phyloP scores from a whole-genome alignment of 148 eudicot species.

The Cornus suecica region DNA sequence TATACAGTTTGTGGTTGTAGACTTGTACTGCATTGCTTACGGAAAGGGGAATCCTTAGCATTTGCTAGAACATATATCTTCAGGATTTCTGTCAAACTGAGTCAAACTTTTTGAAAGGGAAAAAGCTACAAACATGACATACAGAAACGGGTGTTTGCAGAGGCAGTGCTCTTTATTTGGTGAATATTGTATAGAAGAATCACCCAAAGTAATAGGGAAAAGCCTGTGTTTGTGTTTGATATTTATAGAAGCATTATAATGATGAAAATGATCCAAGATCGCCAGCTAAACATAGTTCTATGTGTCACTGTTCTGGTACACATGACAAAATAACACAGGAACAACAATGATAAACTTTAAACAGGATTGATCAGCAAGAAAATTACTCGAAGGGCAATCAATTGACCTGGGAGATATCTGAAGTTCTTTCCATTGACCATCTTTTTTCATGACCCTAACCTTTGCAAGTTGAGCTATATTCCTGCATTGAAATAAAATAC shows the following conservation, averaged over 20 bases:
- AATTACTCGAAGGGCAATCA: background rate
- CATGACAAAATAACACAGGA: background rate
- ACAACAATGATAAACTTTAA: background rate
- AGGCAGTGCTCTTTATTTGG: too few species aligned
- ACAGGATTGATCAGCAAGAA: background rate
- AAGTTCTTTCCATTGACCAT: constrained; percentile 80
- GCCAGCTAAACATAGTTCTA: background rate
- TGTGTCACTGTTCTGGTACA: background rate
- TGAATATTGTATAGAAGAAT: too few species aligned
- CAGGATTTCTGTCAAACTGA: background rate
- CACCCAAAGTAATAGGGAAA: too few species aligned
- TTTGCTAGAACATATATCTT: background rate
- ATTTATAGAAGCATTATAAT: too few species aligned
- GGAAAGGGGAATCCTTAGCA: background rate
- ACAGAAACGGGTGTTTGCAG: background rate
- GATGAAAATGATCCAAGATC: too few species aligned
- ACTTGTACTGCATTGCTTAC: too few species aligned
- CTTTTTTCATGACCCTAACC: constrained; percentile 67
- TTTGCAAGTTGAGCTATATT: constrained; percentile 79
- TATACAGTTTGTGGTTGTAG: too few species aligned
- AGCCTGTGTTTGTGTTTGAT: too few species aligned
- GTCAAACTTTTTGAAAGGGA: background rate
- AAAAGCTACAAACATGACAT: background rate
- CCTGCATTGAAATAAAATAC: constrained; percentile 33
- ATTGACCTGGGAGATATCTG: constrained; percentile 54